Percentiles rank a stretch among this genome's conserved stretches.
Conservation (phyloP, 2,329 filamentous ascomycete species). For the Hymenoscyphus infarciens region DNA sequence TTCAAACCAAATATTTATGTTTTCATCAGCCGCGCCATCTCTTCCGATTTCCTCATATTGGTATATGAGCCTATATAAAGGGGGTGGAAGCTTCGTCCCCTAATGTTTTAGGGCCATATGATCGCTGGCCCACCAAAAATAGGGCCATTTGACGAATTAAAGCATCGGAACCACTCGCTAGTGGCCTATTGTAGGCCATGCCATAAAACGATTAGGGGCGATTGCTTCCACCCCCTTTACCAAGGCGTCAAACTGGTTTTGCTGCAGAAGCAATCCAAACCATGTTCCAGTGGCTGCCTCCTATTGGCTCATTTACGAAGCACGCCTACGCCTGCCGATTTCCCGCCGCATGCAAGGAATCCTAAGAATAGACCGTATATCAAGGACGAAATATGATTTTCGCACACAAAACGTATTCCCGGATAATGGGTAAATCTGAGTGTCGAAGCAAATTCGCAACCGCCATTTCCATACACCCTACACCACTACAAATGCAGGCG, state of each 20-base stretch:
- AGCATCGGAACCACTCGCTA: too few relatives aligned
- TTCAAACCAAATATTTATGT: not conserved
- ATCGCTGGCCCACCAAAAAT: too few relatives aligned
- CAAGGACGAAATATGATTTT: not conserved
- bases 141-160: too few relatives aligned
- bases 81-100: too few relatives aligned
- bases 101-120: too few relatives aligned
- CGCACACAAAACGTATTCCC: not conserved
- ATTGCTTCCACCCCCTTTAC: too few relatives aligned
- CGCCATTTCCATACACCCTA: not conserved
- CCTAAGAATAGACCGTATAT: conserved; percentile 5
- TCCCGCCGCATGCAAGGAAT: conserved; percentile 7
- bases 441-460: too few relatives aligned
- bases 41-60: not conserved
- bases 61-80: not conserved
- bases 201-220: too few relatives aligned
- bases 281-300: not conserved
- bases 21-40: not conserved
- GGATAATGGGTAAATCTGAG: not conserved
- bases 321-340: not conserved
- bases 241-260: not conserved
- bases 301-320: conserved; percentile 3
- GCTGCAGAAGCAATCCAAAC: not conserved
- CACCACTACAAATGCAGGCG: not conserved
- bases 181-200: too few relatives aligned